Conservation (phyloP, 176 grass and related monocot species). For the Cenchrus fungigraminus region DNA sequence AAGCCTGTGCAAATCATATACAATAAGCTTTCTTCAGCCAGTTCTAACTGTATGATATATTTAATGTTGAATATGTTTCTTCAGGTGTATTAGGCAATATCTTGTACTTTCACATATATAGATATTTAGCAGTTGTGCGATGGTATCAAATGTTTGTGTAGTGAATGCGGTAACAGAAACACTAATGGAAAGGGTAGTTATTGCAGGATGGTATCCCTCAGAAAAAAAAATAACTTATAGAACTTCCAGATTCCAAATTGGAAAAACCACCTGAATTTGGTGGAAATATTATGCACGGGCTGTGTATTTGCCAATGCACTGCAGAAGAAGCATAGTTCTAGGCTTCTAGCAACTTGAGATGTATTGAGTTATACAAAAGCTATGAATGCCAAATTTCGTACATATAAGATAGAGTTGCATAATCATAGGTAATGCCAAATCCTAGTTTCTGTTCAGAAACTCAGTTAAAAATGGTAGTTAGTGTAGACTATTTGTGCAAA, state of each 20-base stretch:
- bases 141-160: not conserved
- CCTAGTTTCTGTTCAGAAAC: conserved; percentile 25
- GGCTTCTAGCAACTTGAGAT: not conserved
- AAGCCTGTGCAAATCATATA: not conserved
- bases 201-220: not conserved
- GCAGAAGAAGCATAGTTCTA: not conserved
- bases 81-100: not conserved
- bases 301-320: not conserved
- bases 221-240: not conserved
- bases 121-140: not conserved
- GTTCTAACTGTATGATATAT: not conserved
- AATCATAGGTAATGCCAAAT: not conserved
- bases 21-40: not conserved
- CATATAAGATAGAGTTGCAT: not conserved
- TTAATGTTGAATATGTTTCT: not conserved
- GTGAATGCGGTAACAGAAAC: not conserved
- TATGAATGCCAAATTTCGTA: not conserved
- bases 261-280: not conserved
- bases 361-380: not conserved
- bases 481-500: not conserved
- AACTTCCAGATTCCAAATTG: not conserved
- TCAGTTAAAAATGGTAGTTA: not conserved
- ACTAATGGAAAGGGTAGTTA: not conserved
- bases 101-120: not conserved
- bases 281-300: conserved; percentile 13